Conservation (phyloP, 495 filamentous ascomycete species). For the Glarea lozoyensis region DNA sequence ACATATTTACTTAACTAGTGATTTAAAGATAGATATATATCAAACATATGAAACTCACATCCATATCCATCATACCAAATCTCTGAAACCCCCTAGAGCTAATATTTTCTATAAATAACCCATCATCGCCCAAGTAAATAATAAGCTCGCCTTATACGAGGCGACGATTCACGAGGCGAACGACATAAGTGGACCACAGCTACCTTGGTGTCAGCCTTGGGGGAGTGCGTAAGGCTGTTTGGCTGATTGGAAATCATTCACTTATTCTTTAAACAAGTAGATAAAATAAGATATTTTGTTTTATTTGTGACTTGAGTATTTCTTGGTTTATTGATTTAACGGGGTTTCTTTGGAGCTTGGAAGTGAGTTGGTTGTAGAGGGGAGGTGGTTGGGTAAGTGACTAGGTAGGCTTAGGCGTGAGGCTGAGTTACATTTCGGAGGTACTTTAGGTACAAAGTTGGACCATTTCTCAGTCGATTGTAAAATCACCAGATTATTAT, state of each 20-base stretch:
- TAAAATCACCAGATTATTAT: no score
- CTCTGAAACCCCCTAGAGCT: background rate
- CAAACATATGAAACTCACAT: background rate
- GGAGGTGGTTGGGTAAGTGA: no score
- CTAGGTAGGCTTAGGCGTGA: no score
- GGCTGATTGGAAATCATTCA: background rate
- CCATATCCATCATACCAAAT: background rate
- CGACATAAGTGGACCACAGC: background rate
- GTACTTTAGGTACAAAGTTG: no score
- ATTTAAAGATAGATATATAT: background rate
- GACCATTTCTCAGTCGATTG: no score
- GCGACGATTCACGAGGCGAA: background rate
- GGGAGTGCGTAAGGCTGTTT: background rate
- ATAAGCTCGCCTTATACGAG: background rate
- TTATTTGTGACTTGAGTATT: no score
- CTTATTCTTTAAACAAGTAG: no score
- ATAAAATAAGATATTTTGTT: no score
- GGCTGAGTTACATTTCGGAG: no score
- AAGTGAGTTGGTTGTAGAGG: no score
- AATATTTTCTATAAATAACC: background rate
- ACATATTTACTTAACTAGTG: background rate
- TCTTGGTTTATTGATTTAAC: no score
- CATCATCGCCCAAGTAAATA: background rate
- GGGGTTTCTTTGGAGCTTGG: no score
- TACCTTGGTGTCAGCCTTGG: background rate